phyloP scores from a whole-genome alignment of 441 rosid species.

The Croton laevigatus region DNA sequence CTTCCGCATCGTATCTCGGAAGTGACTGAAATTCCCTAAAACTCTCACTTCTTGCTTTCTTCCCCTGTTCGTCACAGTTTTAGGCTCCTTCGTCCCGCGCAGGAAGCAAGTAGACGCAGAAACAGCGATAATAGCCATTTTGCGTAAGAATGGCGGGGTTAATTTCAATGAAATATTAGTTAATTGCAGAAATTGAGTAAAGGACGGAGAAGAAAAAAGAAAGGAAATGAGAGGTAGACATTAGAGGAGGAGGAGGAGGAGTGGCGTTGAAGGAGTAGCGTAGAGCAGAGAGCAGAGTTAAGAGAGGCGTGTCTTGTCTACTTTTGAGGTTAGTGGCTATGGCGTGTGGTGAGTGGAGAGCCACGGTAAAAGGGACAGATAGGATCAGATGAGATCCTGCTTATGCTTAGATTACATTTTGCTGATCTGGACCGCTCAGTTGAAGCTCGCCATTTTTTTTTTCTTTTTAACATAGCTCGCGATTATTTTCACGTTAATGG shows the following conservation, averaged over 20 bases:
- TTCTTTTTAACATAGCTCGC: no score
- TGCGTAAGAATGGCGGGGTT: not conserved
- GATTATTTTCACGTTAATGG: no score
- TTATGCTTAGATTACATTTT: not conserved
- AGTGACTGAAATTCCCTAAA: conserved; percentile 55
- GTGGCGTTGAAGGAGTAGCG: not conserved
- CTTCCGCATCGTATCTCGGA: conserved; percentile 55
- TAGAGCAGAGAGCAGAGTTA: not conserved
- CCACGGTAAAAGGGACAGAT: not conserved
- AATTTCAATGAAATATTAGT: not conserved
- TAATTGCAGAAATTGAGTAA: not conserved
- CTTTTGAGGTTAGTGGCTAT: not conserved
- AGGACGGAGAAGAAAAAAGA: not conserved
- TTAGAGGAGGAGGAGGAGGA: not conserved
- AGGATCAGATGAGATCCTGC: not conserved
- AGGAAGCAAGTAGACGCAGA: conserved; percentile 33
- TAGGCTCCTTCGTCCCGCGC: conserved; percentile 18
- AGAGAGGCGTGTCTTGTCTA: not conserved
- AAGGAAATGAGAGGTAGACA: not conserved
- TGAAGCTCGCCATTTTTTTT: no score
- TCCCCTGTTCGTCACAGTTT: conserved; percentile 35
- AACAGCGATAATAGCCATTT: conserved; percentile 16
- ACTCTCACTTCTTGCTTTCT: conserved; percentile 30
- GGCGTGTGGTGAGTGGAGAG: conserved; percentile 9
- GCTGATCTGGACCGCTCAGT: no score